A percentile compares a stretch with the other conserved stretches of the same genome.
These are phyloP conservation scores for Fusarium pseudograminearum DNA, from an alignment of 2,329 filamentous ascomycete genomes.

Conservation along the genomic window DNA sequence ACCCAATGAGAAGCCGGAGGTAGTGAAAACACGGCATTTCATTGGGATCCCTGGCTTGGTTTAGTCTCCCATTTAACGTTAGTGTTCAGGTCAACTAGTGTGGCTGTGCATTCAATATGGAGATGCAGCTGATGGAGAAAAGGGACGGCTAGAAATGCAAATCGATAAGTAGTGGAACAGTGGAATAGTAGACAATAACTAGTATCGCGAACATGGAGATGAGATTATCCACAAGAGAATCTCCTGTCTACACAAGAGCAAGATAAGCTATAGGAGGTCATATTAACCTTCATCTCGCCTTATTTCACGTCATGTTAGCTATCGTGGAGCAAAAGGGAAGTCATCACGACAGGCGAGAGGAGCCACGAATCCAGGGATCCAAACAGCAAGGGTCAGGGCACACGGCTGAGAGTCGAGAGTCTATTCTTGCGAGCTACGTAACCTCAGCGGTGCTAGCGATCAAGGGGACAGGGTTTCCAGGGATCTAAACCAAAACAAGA, in stretches of 20 bases:
- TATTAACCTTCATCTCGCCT: constrained; percentile 23
- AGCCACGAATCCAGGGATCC: constrained; percentile 7
- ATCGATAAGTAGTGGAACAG: neutral
- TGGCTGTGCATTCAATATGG: constrained; percentile 37
- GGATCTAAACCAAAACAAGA: constrained; percentile 25
- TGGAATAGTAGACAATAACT: constrained; percentile 1
- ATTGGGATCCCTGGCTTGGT: neutral
- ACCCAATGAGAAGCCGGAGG: constrained; percentile 9
- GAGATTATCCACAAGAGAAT: constrained; percentile 24
- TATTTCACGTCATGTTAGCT: constrained; percentile 1
- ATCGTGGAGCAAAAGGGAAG: constrained; percentile 12
- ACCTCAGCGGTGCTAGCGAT: constrained; percentile 19
- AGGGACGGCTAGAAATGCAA: constrained; percentile 22
- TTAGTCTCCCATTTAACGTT: constrained; percentile 5
- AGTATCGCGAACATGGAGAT: constrained; percentile 9
- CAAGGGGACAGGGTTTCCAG: constrained; percentile 33
- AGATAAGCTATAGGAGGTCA: neutral
- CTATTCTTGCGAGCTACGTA: constrained; percentile 23
- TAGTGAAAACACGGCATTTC: neutral
- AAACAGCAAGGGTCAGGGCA: constrained; percentile 1
- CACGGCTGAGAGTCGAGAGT: constrained; percentile 6
- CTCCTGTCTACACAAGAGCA: neutral
- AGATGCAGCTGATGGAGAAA: constrained; percentile 32
- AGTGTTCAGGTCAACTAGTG: constrained; percentile 36
- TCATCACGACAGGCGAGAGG: constrained; percentile 16